phyloP scores from a whole-genome alignment of 1,284 basidiomycete genomes.

The Cryptococcus sp. region DNA sequence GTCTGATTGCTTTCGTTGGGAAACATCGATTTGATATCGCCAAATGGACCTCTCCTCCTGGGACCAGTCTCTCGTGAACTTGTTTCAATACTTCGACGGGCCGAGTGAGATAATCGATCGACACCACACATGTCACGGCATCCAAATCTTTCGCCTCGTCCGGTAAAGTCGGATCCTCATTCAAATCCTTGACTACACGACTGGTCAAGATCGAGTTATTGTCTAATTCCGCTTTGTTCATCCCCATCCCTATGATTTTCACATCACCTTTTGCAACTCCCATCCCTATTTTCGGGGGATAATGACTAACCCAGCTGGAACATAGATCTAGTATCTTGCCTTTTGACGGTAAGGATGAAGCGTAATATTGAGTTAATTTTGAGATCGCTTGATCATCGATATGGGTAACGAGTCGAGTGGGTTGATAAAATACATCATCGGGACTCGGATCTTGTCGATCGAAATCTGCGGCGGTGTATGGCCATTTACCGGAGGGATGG shows the following conservation, averaged over 20 bases:
- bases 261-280: constrained; percentile 1
- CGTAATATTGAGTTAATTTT: constrained; percentile 22
- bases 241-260: constrained; percentile 30
- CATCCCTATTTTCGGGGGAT: constrained; percentile 17
- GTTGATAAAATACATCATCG: constrained; percentile 26
- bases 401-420: constrained; percentile 27
- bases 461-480: constrained; percentile 22
- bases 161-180: constrained; percentile 18
- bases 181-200: constrained; percentile 29
- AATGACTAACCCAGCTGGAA: constrained; percentile 35
- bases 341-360: constrained; percentile 13
- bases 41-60: constrained; percentile 22
- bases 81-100: constrained; percentile 25
- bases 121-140: constrained; percentile 32
- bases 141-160: constrained; percentile 9
- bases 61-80: constrained; percentile 12
- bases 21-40: constrained; percentile 34
- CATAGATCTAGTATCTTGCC: constrained; percentile 31
- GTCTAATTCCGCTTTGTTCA: constrained; percentile 29
- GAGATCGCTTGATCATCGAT: constrained; percentile 26
- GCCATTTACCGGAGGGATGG: constrained; percentile 8
- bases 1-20: constrained; percentile 27
- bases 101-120: constrained; percentile 34
- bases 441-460: constrained; percentile 19
- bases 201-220: constrained; percentile 20